Evolutionary conservation across 805 yeast species (phyloP).

Genomic region (Kuraishia cidri): DNA sequence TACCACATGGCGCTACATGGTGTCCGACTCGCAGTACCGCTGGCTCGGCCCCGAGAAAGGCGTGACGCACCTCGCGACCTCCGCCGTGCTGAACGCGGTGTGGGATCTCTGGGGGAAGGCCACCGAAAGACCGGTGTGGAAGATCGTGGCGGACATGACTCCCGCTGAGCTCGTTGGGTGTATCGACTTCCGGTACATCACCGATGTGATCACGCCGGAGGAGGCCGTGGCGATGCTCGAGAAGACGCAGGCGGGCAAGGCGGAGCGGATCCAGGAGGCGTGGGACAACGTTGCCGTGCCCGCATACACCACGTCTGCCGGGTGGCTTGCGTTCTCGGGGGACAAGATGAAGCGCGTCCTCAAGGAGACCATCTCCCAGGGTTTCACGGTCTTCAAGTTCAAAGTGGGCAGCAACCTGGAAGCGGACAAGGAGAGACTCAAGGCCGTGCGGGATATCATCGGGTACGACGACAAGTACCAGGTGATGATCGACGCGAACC

Average conservation of each 20-base stretch:
- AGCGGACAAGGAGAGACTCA: slow-evolving; percentile 23
- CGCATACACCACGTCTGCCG: slow-evolving; percentile 33
- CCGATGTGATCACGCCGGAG: slow-evolving; percentile 30
- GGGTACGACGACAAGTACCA: slow-evolving; percentile 21
- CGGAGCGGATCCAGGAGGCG: slow-evolving; percentile 21
- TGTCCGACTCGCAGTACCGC: slow-evolving; percentile 28
- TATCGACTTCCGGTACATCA: slow-evolving; percentile 29
- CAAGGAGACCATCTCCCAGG: slow-evolving; percentile 21
- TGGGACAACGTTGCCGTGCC: slow-evolving; percentile 25
- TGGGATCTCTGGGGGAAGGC: slow-evolving; percentile 34
- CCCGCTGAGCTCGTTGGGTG: slow-evolving; percentile 29
- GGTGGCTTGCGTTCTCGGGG: slow-evolving; percentile 33
- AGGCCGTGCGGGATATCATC: slow-evolving; percentile 26
- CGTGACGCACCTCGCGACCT: slow-evolving; percentile 28
- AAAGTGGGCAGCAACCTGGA: slow-evolving; percentile 28
- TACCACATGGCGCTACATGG: slow-evolving; percentile 28
- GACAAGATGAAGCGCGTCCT: slow-evolving; percentile 26
- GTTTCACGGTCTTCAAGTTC: slow-evolving; percentile 28
- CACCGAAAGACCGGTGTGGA: slow-evolving; percentile 28
- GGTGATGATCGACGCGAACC: slow-evolving; percentile 16
- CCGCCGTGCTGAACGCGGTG: slow-evolving; percentile 29
- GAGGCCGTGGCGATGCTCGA: slow-evolving; percentile 24
- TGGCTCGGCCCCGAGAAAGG: slow-evolving; percentile 39
- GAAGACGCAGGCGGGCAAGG: slow-evolving; percentile 19
- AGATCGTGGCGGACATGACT: slow-evolving; percentile 27